These are phyloP conservation scores for Lactarius quietus DNA, from an alignment of 768 basidiomycete species.

Conservation along the genomic window DNA sequence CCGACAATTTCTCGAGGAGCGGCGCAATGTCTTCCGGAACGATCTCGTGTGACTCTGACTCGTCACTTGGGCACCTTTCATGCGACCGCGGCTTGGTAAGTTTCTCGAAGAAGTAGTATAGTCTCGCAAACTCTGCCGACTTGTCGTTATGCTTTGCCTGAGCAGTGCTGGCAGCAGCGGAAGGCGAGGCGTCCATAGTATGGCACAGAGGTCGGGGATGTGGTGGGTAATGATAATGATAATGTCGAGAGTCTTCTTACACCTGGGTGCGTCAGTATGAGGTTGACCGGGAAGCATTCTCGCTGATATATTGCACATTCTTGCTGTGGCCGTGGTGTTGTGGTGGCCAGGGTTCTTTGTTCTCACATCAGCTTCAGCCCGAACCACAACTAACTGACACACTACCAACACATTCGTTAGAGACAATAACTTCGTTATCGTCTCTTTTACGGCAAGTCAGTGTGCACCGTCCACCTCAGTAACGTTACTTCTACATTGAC, in stretches of 20 bases:
- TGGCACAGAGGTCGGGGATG: not conserved
- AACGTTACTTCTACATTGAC: too few relatives aligned
- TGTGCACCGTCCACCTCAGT: not conserved
- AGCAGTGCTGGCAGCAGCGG: not conserved
- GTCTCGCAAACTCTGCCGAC: slow-evolving; percentile 25
- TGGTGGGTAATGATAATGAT: not conserved
- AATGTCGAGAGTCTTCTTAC: slow-evolving; percentile 2
- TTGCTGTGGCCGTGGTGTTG: slow-evolving; percentile 10
- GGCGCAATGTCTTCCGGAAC: slow-evolving; percentile 27
- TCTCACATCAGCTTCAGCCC: slow-evolving; percentile 17
- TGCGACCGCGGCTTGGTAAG: slow-evolving; percentile 20
- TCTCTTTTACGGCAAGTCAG: not conserved
- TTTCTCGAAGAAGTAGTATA: slow-evolving; percentile 28
- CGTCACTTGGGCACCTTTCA: not conserved
- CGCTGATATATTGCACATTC: slow-evolving; percentile 12
- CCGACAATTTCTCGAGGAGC: slow-evolving; percentile 21
- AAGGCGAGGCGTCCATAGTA: slow-evolving; percentile 7
- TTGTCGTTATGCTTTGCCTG: slow-evolving; percentile 5
- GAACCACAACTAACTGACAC: slow-evolving; percentile 11
- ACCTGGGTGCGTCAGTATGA: not conserved
- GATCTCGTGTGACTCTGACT: not conserved
- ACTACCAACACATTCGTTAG: not conserved
- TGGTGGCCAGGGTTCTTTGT: slow-evolving; percentile 11
- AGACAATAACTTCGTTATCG: slow-evolving; percentile 8
- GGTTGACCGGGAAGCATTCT: not conserved